Evolutionary conservation across 2,329 filamentous ascomycete genomes (phyloP).

Genomic region (Rhynchosporium graminicola): DNA sequence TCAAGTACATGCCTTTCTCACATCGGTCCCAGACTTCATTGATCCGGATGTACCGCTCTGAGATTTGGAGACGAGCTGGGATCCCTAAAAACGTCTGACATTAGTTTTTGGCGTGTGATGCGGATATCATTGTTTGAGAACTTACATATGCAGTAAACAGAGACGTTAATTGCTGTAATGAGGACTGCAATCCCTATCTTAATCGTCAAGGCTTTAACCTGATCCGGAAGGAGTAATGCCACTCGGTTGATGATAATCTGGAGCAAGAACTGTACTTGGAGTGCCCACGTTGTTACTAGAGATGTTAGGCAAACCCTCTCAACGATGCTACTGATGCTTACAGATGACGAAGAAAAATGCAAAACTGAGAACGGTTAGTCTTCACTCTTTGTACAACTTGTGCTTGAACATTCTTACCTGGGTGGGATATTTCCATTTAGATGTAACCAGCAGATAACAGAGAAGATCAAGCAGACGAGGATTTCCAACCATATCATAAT

Average conservation of each 20-base stretch:
- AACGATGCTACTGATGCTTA: conserved; percentile 17
- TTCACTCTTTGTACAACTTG: background rate
- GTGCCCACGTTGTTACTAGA: conserved; percentile 37
- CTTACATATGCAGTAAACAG: conserved; percentile 52
- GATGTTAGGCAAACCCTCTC: background rate
- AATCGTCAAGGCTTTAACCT: conserved; percentile 42
- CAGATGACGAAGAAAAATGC: conserved; percentile 32
- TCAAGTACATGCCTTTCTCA: conserved; percentile 53
- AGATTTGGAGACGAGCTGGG: conserved; percentile 49
- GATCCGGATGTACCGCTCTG: conserved; percentile 45
- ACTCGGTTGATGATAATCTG: conserved; percentile 59
- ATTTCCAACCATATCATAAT: conserved; percentile 50
- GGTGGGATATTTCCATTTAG: conserved; percentile 42
- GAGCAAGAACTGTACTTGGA: conserved; percentile 52
- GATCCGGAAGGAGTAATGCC: conserved; percentile 49
- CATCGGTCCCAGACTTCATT: conserved; percentile 55
- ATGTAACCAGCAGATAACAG: conserved; percentile 45
- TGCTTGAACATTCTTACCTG: conserved; percentile 34
- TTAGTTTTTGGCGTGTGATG: background rate
- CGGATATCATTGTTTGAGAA: background rate
- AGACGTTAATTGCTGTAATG: conserved; percentile 53
- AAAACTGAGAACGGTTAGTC: conserved; percentile 25
- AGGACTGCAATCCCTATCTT: conserved; percentile 44
- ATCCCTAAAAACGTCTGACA: conserved; percentile 39
- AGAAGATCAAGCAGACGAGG: conserved; percentile 43